Conservation (phyloP, 2,329 filamentous ascomycete species). For the Zarea fungicola region DNA sequence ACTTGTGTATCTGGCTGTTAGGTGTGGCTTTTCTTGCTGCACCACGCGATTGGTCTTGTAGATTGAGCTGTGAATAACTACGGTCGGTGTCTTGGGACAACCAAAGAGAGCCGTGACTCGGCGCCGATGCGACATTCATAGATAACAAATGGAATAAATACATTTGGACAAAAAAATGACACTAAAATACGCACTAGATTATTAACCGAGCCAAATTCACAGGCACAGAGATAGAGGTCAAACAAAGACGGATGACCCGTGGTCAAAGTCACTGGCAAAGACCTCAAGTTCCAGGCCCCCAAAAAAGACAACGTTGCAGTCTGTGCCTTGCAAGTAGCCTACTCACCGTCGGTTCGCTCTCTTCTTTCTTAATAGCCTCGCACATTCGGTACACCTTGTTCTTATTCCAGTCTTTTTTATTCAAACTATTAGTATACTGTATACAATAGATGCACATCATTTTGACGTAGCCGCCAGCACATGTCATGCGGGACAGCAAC, state of each 20-base stretch:
- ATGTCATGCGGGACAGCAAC: constrained; percentile 1
- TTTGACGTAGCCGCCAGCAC: not conserved
- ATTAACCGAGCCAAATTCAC: too few species aligned
- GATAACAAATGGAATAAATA: too few species aligned
- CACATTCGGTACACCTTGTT: too few species aligned
- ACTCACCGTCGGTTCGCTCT: not conserved
- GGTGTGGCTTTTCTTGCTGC: too few species aligned
- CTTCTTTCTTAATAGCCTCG: not conserved
- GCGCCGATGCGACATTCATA: too few species aligned
- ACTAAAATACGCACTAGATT: not conserved
- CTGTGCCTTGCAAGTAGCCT: not conserved
- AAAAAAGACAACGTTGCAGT: not conserved
- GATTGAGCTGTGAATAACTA: not conserved
- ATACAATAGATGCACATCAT: not conserved
- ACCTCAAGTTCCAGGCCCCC: too few species aligned
- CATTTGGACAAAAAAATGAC: too few species aligned
- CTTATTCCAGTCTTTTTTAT: too few species aligned
- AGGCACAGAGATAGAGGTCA: too few species aligned
- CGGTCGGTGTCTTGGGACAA: not conserved
- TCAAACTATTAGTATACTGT: not conserved
- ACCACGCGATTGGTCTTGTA: too few species aligned
- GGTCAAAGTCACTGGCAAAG: too few species aligned
- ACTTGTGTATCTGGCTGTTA: not conserved
- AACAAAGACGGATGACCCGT: too few species aligned
- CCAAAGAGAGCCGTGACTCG: not conserved